A percentile compares a stretch with the other conserved stretches of the same genome.
Conservation (phyloP, 805 yeast species). For the Saccharomycopsis sp. region DNA sequence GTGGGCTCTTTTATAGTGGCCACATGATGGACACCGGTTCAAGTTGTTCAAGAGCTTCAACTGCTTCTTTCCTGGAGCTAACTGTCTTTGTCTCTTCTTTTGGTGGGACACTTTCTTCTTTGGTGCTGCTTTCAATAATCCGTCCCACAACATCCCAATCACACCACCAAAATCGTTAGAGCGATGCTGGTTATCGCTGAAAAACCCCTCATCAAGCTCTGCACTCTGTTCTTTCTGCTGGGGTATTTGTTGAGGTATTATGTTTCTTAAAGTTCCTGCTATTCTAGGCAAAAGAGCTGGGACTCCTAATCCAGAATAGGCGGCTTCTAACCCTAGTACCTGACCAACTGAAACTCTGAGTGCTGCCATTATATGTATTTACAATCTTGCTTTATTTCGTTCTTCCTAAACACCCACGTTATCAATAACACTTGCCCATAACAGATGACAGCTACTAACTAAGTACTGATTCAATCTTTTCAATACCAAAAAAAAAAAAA, state of each 20-base stretch:
- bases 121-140: constrained; percentile 84
- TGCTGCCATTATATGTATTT: neutral
- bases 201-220: neutral
- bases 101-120: constrained; percentile 87
- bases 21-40: constrained; percentile 93
- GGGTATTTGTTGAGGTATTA: neutral
- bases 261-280: neutral
- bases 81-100: constrained; percentile 76
- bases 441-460: too few species aligned
- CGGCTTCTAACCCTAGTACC: neutral
- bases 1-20: constrained; percentile 84
- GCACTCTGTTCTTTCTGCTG: neutral
- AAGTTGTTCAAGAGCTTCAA: constrained; percentile 67
- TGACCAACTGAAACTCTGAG: neutral
- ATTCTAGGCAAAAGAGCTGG: neutral
- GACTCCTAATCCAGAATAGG: neutral
- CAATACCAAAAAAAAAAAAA: too few species aligned
- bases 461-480: too few species aligned
- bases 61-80: constrained; percentile 79
- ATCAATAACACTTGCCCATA: too few species aligned
- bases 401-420: too few species aligned
- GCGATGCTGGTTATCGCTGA: neutral
- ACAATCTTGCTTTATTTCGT: neutral
- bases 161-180: neutral
- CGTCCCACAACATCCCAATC: constrained; percentile 27